Evolutionary conservation across 2,329 filamentous ascomycete species (phyloP).

Genomic region (Coccinonectria pachysandricola): DNA sequence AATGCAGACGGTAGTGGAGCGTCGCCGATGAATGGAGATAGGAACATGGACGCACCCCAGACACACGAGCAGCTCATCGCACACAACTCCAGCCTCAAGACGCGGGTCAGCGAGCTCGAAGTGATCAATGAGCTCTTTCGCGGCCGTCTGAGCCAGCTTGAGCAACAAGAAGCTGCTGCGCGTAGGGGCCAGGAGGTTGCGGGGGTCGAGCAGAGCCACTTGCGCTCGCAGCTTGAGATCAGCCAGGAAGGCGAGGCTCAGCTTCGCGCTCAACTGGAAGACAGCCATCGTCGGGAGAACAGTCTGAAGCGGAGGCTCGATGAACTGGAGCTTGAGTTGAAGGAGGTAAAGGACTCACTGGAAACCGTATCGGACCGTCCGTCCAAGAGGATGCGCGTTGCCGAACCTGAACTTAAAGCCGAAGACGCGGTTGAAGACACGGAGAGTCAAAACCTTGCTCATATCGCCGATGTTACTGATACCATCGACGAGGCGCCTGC

Average conservation of each 20-base stretch:
- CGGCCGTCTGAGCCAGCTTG: conserved; percentile 66
- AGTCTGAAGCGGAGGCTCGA: conserved; percentile 74
- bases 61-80: conserved; percentile 72
- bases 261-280: conserved; percentile 57
- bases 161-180: conserved; percentile 63
- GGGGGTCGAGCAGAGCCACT: conserved; percentile 42
- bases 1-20: conserved; percentile 40
- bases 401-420: conserved; percentile 8
- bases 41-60: conserved; percentile 60
- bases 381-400: conserved; percentile 18
- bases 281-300: conserved; percentile 68
- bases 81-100: conserved; percentile 81
- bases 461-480: too few species aligned
- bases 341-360: conserved; percentile 17
- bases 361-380: conserved; percentile 15
- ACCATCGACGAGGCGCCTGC: too few species aligned
- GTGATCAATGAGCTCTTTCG: conserved; percentile 82
- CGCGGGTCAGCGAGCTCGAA: conserved; percentile 87
- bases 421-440: too few species aligned
- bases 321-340: conserved; percentile 57
- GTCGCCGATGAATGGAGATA: conserved; percentile 45
- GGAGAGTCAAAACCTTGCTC: too few species aligned
- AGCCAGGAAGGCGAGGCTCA: conserved; percentile 30
- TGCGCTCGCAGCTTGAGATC: conserved; percentile 45
- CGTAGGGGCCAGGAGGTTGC: conserved; percentile 49